Conservation (phyloP, 805 yeast genomes). For the Lachancea quebecensis region DNA sequence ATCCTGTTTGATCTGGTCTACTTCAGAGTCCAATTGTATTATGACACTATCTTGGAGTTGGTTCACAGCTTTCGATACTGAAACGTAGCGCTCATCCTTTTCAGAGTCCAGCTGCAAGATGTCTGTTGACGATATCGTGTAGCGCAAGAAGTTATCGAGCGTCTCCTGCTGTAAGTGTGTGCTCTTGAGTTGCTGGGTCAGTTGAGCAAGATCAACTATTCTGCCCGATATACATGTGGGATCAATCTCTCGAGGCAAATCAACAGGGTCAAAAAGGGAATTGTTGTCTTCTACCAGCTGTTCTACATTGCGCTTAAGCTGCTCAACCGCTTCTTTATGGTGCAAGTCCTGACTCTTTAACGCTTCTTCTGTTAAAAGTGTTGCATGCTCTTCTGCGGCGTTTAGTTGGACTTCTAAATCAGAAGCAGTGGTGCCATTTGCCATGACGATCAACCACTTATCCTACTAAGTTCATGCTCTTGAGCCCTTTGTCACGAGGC, state of each 20-base stretch:
- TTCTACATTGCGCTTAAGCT: constrained; percentile 18
- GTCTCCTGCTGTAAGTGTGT: constrained; percentile 30
- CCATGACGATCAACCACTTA: no score
- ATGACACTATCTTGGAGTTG: constrained; percentile 16
- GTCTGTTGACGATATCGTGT: constrained; percentile 22
- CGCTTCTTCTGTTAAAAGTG: constrained; percentile 12
- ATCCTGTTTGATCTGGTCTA: constrained; percentile 15
- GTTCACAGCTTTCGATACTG: constrained; percentile 17
- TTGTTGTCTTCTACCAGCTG: constrained; percentile 19
- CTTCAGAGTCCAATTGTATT: constrained; percentile 14
- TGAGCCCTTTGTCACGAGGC: no score
- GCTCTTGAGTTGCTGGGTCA: constrained; percentile 19
- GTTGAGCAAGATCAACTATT: constrained; percentile 17
- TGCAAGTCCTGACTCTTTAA: constrained; percentile 20
- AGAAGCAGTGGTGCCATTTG: no score
- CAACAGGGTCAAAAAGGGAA: constrained; percentile 9
- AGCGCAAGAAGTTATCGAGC: constrained; percentile 27
- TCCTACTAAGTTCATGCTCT: no score
- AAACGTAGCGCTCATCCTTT: constrained; percentile 20
- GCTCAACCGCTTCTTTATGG: constrained; percentile 14
- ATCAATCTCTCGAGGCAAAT: constrained; percentile 10
- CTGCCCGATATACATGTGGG: constrained; percentile 13
- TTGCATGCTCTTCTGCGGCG: background rate
- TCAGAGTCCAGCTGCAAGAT: constrained; percentile 16
- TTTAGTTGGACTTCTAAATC: background rate